Base-by-base conservation (phyloP, 257 asterid species). In the Nicotiana noctiflora region DNA sequence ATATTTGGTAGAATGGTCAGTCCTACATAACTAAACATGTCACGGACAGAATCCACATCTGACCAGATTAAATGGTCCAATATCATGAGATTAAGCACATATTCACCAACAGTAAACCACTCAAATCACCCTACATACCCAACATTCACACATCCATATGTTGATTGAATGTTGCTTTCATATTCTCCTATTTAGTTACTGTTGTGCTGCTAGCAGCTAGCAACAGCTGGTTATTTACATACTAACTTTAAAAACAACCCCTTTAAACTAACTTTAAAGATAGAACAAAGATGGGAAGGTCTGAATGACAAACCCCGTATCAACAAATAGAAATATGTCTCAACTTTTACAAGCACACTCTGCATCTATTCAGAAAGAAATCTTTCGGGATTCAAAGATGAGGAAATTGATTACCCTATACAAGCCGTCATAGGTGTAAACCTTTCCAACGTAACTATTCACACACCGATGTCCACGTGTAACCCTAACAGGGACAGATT, bases 361-460 rank as follows among this genome's bases (percentile, higher is more conserved):
- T 15, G 60, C 61, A 72, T 49, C 18, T 23, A 23, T 72, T 21
- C 59, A 72, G 27, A 21, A 23, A 44, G 57, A 70, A 19, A 2
- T 49, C 25, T 44, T 23, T 23, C 15, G 9, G 78, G 40, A 49
- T 46, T 23, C 61, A 72, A 46, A 72, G 40, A 46, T 49, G 44
- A 72, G 19, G 74, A 79, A 79, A 77, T 21, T 40, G 37, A 32
- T 49, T 85, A 95, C 99, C 95, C 78, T 82, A 87, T 95, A 95
- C 77, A 95, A 83, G 76, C 99, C 99, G 86, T 95, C 99, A 81
- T 95, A 95, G 11, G 99, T 92, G 59, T 93, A 95, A 78, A 95
- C 98, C 85, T 91, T 95, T 59, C 94, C 92, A n/a, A 89, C 98
- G 18, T 93, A 92, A 85, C 99, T 95, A 67, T 86, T 84, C 75